Evolutionary conservation across 306 rosid genomes (phyloP), one percentile per base, ranked within the genome.

Genomic region (Rubus parviflorus): DNA sequence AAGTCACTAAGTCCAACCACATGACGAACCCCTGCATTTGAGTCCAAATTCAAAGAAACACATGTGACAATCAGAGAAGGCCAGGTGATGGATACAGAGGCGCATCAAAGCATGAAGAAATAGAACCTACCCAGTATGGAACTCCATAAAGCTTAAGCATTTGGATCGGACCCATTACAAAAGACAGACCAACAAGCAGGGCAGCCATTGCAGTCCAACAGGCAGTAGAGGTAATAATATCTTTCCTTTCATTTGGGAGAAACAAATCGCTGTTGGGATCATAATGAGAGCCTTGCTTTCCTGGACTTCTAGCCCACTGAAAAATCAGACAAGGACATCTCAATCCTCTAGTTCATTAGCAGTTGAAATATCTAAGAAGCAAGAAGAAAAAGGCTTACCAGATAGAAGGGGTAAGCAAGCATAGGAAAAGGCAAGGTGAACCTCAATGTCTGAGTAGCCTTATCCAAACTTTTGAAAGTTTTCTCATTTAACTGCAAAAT

Each of bases 1-100:
- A 95, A 30, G 99, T 95, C 38, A 95, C 99, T 35, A 88, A 78
- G 80, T 95, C 99, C 89, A 95, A 80, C 97, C 99, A 95, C 93
- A 92, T 76, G 56, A 95, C 97, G 16, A 95, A 95, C 71, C 79
- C 57, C 99, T 95, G 56, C 69, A 86, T 68, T 68, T 53, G 54
- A 56, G 76, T 30, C 37, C 60, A 65, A 70, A 75, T 48, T 69
- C 78, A 77, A 72, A 22, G 65, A 81, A 76, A 61, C 60, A 53
- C 74, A 73, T 25, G 41, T n/a, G 30, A 54, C 19, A 22, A 83
- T 62, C 69, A 30, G 69, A 73, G 57, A 53, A 58, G 54, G 52
- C 35, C 35, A 30, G 35, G 47, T 35, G 53, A 65, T 30, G 61
- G 22, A 52, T 54, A 58, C n/a, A 47, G 37, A 64, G 47, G 53